Evolutionary conservation across 73 alveolate species (phyloP).

Genomic region (Tetrahymena malaccensis): DNA sequence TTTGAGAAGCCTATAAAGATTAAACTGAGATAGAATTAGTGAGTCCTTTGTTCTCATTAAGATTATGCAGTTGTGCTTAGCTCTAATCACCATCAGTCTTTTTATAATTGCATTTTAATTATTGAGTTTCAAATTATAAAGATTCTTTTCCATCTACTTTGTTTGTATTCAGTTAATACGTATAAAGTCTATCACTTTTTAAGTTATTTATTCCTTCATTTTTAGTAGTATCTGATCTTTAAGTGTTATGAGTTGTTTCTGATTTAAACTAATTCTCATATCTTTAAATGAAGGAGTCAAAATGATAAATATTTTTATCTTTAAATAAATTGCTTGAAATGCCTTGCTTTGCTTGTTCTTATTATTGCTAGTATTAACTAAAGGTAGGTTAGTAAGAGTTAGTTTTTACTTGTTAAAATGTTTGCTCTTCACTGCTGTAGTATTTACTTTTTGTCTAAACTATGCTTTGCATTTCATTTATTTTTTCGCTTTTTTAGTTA

Average conservation of each 20-base stretch:
- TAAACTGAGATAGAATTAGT: not conserved
- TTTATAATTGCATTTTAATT: not conserved
- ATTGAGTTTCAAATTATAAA: not conserved
- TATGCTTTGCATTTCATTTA: not conserved
- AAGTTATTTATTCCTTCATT: not conserved
- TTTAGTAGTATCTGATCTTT: not conserved
- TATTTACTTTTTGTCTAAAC: not conserved
- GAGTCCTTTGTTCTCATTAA: not conserved
- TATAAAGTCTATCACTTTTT: not conserved
- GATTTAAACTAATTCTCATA: not conserved
- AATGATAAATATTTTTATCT: not conserved
- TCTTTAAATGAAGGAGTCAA: not conserved
- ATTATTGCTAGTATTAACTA: not conserved
- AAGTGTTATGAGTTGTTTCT: not conserved
- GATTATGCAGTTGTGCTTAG: not conserved
- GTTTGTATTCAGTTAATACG: not conserved
- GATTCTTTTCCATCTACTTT: not conserved
- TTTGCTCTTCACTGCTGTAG: not conserved
- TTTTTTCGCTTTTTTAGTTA: not conserved
- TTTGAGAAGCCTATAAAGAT: not conserved
- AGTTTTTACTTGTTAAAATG: not conserved
- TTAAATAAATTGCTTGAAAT: not conserved
- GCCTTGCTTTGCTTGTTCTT: not conserved
- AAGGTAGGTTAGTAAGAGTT: not conserved
- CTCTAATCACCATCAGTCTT: not conserved